Percentiles rank a stretch among this genome's conserved stretches.
These are phyloP conservation scores for Neocatenulostroma microsporum DNA, from an alignment of 2,329 filamentous ascomycete species.

Conservation along the genomic window DNA sequence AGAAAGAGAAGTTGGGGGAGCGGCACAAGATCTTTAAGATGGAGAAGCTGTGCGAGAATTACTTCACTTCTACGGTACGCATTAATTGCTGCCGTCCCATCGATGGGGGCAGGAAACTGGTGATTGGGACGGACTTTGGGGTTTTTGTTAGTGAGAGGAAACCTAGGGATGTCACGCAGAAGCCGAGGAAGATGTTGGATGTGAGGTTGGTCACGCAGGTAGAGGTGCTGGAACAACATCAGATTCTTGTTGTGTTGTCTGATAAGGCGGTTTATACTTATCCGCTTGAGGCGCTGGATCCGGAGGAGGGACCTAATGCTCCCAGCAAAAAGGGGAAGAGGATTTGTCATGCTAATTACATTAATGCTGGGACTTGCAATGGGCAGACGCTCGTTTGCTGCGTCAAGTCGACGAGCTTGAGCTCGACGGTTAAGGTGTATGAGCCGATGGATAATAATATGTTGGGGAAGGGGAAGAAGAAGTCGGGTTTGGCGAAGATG, in stretches of 20 bases:
- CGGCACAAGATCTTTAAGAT: conserved; percentile 63
- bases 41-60: conserved; percentile 68
- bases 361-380: conserved; percentile 92
- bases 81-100: conserved; percentile 94
- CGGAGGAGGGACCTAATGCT: conserved; percentile 64
- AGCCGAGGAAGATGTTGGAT: conserved; percentile 78
- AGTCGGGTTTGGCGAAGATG: conserved; percentile 92
- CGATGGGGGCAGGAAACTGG: conserved; percentile 88
- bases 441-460: conserved; percentile 93
- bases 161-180: conserved; percentile 65
- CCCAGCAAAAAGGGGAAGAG: conserved; percentile 83
- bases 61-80: conserved; percentile 80
- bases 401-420: conserved; percentile 87
- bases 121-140: conserved; percentile 89
- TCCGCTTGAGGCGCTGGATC: conserved; percentile 75
- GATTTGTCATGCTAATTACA: conserved; percentile 97
- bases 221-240: conserved; percentile 91
- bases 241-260: conserved; percentile 79
- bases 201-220: conserved; percentile 84
- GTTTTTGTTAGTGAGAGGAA: conserved; percentile 89
- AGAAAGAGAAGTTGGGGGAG: conserved; percentile 78
- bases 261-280: conserved; percentile 92
- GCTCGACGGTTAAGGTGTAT: conserved; percentile 97
- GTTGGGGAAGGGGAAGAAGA: conserved; percentile 80
- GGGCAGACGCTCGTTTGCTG: conserved; percentile 92